Evolutionary conservation across 257 asterid genomes (phyloP).

Genomic region (Nemophila menziesii): DNA sequence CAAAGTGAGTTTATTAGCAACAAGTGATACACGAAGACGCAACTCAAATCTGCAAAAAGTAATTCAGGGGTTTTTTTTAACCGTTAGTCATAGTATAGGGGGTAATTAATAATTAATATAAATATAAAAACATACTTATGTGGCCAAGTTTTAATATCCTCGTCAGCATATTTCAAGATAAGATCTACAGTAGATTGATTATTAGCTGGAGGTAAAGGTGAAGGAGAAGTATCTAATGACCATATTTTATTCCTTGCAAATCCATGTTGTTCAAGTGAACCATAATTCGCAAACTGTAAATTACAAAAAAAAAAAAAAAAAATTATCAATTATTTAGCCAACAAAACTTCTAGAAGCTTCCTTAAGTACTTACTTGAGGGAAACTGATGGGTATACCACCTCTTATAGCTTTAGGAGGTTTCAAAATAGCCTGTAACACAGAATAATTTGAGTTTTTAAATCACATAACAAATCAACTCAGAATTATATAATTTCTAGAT

Average conservation of each 20-base stretch:
- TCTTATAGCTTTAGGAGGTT: slow-evolving; percentile 49
- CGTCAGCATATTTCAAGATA: slow-evolving; percentile 59
- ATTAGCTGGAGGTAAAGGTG: slow-evolving; percentile 53
- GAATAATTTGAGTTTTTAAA: background rate
- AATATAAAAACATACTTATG: slow-evolving; percentile 33
- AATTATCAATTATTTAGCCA: background rate
- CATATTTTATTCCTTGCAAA: slow-evolving; percentile 65
- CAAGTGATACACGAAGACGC: slow-evolving; percentile 55
- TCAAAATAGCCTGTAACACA: slow-evolving; percentile 38
- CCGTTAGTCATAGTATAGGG: background rate
- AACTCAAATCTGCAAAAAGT: slow-evolving; percentile 62
- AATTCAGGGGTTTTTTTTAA: background rate
- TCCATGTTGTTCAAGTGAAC: slow-evolving; percentile 71
- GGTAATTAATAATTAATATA: background rate
- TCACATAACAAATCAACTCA: background rate
- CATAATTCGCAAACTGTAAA: slow-evolving; percentile 41
- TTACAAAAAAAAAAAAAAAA: slow-evolving; percentile 4
- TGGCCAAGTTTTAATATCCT: slow-evolving; percentile 72
- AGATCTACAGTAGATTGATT: slow-evolving; percentile 63
- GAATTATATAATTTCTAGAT: background rate
- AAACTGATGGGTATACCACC: slow-evolving; percentile 62
- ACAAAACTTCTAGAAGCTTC: background rate
- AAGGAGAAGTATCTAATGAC: slow-evolving; percentile 59
- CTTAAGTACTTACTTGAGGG: slow-evolving; percentile 45
- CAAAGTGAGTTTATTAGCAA: slow-evolving; percentile 52